Base-by-base conservation (phyloP, 768 basidiomycete species). In the Chalciporus pseudorubinellus region DNA sequence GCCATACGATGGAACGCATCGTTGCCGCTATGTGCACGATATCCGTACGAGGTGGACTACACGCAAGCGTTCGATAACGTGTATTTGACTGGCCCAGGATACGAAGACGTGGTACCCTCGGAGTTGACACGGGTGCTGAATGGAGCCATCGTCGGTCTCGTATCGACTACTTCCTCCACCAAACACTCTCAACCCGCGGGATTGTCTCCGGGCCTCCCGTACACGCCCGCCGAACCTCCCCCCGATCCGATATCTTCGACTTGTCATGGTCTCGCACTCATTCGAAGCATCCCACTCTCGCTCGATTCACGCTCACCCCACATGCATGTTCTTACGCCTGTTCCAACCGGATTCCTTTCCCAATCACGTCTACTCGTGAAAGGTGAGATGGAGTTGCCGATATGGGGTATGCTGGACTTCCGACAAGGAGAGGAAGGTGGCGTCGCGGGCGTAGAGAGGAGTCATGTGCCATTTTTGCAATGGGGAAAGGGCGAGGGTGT, bases 331-430 rank as follows among this genome's bases (percentile, higher is more conserved):
- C 72, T 97, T 31, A 92, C 94, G 0, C 92, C 95, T 0, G 53
- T 93, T 1, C 82, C 85, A 0, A 69, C 78, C 0, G 47, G 62
- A 0, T 38, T 75, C 1, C 74, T 95, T 3, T 55, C 61, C 0
- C 59, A 51, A 18, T 48, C 65, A 1, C 60, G 62, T 1, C 19
- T 46, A 3, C 55, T 95, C 3, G 83, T 95, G 41, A 93, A 89
- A 66, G 94, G 94, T 8, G 92, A 93, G 63, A 74, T 94, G 60
- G 92, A 95, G 66, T 69, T 97, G 0, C 94, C 94, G 0, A 73
- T 93, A 1, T 88, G 87, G 83, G 92, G 87, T 0, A 82, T 92
- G 85, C 72, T 97, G 44, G 92, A 95, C 66, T 87, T 83, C 66
- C 69, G 73, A 21, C 67, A 66, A 9, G 69, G 59, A 20, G 74